These are phyloP conservation scores for Penicillium sp. DNA, from an alignment of 2,329 filamentous ascomycete genomes.

Conservation along the genomic window DNA sequence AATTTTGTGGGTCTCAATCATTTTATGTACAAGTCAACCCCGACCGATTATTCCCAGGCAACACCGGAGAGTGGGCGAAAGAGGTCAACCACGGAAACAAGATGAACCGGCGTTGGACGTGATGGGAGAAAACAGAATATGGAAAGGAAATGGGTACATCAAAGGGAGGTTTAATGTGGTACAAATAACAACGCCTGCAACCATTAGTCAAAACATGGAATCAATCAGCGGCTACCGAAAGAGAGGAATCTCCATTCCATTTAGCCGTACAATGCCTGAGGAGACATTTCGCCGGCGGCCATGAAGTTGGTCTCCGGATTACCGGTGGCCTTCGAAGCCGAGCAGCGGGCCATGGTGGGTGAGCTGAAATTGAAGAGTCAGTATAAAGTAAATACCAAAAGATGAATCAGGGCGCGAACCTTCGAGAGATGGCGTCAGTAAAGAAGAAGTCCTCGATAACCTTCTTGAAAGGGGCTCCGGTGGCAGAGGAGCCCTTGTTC, in stretches of 20 bases:
- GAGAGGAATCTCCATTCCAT: neutral
- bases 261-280: constrained; percentile 41
- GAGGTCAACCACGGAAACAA: constrained; percentile 23
- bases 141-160: constrained; percentile 22
- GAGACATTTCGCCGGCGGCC: constrained; percentile 62
- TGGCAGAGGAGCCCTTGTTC: constrained; percentile 83
- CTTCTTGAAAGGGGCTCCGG: constrained; percentile 73
- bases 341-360: constrained; percentile 97
- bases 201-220: constrained; percentile 32
- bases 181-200: constrained; percentile 39
- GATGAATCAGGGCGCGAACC: constrained; percentile 56
- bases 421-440: constrained; percentile 94
- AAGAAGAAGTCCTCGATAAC: constrained; percentile 97
- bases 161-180: constrained; percentile 34
- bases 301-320: constrained; percentile 78
- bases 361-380: constrained; percentile 59
- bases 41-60: constrained; percentile 23
- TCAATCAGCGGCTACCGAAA: constrained; percentile 17
- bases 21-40: constrained; percentile 39
- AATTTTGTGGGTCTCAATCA: constrained; percentile 30
- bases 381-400: neutral
- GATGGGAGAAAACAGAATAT: constrained; percentile 24
- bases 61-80: constrained; percentile 23
- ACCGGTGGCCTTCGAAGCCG: constrained; percentile 81
- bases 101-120: constrained; percentile 24